Evolutionary conservation across 148 eudicot genomes (phyloP).

Genomic region (Oxyria digyna): DNA sequence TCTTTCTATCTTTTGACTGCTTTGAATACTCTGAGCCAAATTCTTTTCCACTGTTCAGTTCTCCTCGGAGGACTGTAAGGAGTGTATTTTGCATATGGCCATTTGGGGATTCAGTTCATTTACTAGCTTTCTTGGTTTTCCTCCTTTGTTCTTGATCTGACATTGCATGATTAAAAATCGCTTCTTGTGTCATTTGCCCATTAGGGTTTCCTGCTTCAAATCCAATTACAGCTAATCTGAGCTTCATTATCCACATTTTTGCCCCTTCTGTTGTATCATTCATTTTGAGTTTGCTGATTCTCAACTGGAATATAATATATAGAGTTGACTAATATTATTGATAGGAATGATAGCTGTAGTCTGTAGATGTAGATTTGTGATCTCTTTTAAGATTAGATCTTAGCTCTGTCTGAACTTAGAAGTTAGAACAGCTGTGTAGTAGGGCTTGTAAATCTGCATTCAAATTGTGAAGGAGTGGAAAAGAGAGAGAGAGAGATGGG

Average conservation of each 20-base stretch:
- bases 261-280: neutral
- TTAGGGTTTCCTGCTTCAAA: neutral
- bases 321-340: neutral
- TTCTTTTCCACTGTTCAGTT: neutral
- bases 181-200: neutral
- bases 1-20: neutral
- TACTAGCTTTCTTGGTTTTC: neutral
- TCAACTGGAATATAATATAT: neutral
- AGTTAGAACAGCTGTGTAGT: neutral
- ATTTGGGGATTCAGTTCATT: neutral
- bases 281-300: neutral
- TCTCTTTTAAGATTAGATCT: neutral
- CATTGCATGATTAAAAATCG: neutral
- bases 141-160: neutral
- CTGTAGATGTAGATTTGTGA: conserved; percentile 1
- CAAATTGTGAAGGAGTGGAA: neutral
- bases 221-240: neutral
- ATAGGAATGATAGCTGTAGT: neutral
- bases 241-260: neutral
- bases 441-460: neutral
- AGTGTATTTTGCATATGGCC: neutral
- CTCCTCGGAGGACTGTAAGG: neutral
- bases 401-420: neutral
- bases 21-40: neutral
- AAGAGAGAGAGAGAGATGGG: conserved; percentile 40